A percentile compares a stretch with the other conserved stretches of the same genome.
Evolutionary conservation across 441 rosid genomes (phyloP).

Genomic region (Bocquillonia castaneifolia): DNA sequence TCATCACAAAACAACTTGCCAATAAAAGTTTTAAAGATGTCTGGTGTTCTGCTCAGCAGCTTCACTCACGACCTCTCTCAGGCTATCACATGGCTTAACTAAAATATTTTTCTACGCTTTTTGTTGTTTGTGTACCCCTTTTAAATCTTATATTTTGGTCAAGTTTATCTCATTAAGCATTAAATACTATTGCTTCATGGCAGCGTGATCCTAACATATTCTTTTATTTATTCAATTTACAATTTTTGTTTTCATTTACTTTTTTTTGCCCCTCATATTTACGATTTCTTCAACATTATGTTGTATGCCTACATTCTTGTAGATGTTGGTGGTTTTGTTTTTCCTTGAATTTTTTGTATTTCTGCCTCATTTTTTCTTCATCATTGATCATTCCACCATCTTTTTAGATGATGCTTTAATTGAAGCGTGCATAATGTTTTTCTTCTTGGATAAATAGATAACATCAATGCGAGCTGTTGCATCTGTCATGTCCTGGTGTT

Average conservation of each 20-base stretch:
- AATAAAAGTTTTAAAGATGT: background rate
- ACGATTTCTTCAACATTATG: background rate
- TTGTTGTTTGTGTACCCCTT: background rate
- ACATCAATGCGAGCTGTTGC: conserved; percentile 61
- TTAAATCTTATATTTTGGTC: background rate
- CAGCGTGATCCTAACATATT: background rate
- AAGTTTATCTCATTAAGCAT: background rate
- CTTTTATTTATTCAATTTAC: background rate
- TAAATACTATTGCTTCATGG: background rate
- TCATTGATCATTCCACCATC: background rate
- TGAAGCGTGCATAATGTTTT: conserved; percentile 12
- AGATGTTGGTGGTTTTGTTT: background rate
- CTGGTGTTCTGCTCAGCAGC: background rate
- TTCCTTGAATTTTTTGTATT: background rate
- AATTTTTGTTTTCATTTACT: background rate
- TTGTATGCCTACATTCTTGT: background rate
- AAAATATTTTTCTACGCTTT: background rate
- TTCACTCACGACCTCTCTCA: background rate
- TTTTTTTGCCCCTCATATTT: background rate
- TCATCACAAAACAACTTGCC: background rate
- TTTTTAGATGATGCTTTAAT: background rate
- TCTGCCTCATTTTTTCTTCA: background rate
- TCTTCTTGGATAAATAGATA: conserved; percentile 47
- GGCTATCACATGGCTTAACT: background rate
- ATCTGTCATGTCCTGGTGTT: conserved; percentile 52